Percentiles rank a stretch among this genome's conserved stretches.
phyloP scores from a whole-genome alignment of 1,284 basidiomycete genomes.

The Sparassis latifolia region DNA sequence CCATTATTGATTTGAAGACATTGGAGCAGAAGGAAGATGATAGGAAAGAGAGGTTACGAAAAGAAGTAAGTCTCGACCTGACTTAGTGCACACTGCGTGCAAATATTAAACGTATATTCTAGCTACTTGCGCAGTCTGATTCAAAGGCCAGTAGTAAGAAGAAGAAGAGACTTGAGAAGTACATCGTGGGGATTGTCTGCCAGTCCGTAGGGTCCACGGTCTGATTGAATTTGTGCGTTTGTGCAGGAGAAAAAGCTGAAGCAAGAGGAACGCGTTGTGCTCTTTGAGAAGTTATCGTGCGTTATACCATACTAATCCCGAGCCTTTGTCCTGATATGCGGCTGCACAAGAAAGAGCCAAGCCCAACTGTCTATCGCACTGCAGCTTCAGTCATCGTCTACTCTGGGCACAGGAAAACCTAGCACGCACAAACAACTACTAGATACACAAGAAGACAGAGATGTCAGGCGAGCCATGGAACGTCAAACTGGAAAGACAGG shows the following conservation, averaged over 20 bases:
- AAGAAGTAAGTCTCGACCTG: conserved; percentile 44
- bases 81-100: neutral
- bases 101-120: neutral
- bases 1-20: conserved; percentile 51
- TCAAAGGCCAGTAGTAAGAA: conserved; percentile 75
- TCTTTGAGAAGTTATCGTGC: conserved; percentile 76
- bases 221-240: neutral
- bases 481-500: conserved; percentile 32
- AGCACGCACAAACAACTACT: conserved; percentile 53
- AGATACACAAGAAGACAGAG: conserved; percentile 54
- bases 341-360: conserved; percentile 60
- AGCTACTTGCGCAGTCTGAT: conserved; percentile 50
- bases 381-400: conserved; percentile 68
- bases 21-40: conserved; percentile 57
- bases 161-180: conserved; percentile 77
- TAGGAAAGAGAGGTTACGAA: conserved; percentile 49
- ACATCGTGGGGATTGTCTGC: conserved; percentile 49
- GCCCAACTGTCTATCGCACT: conserved; percentile 52
- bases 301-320: conserved; percentile 22
- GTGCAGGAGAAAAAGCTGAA: conserved; percentile 78
- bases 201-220: neutral
- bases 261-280: conserved; percentile 68
- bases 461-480: conserved; percentile 47
- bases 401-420: conserved; percentile 65
- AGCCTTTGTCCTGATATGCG: conserved; percentile 12